These are phyloP conservation scores for Xylaria longipes DNA, from an alignment of 495 filamentous ascomycete species.

Conservation along the genomic window DNA sequence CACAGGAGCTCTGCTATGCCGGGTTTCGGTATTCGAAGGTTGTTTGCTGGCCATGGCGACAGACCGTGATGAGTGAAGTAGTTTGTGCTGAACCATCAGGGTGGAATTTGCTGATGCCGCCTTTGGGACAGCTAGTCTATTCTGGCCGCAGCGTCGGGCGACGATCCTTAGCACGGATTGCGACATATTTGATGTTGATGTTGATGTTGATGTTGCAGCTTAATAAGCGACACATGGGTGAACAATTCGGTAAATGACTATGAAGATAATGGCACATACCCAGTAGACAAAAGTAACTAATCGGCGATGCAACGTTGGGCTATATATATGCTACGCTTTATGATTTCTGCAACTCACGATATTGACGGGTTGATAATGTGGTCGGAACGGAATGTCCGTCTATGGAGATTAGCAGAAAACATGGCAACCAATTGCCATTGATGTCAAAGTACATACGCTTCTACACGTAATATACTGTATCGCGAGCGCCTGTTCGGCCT, in stretches of 20 bases:
- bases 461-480: slow-evolving; percentile 13
- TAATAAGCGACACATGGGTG: neutral
- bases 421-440: neutral
- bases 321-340: slow-evolving; percentile 10
- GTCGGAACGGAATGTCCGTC: neutral
- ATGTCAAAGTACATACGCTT: neutral
- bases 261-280: neutral
- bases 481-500: neutral
- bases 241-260: neutral
- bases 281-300: neutral
- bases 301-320: neutral
- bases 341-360: slow-evolving; percentile 3
- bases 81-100: neutral
- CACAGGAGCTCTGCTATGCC: slow-evolving; percentile 11
- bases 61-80: neutral
- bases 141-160: slow-evolving; percentile 11
- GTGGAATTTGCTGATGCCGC: neutral
- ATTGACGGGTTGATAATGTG: neutral
- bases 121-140: neutral
- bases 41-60: neutral
- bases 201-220: neutral
- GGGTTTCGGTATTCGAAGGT: neutral
- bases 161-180: slow-evolving; percentile 2
- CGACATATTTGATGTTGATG: neutral
- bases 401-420: neutral